A percentile compares a stretch with the other conserved stretches of the same genome.
Evolutionary conservation across 139 green algal species (phyloP).

Genomic region (Coelastrella sp.): DNA sequence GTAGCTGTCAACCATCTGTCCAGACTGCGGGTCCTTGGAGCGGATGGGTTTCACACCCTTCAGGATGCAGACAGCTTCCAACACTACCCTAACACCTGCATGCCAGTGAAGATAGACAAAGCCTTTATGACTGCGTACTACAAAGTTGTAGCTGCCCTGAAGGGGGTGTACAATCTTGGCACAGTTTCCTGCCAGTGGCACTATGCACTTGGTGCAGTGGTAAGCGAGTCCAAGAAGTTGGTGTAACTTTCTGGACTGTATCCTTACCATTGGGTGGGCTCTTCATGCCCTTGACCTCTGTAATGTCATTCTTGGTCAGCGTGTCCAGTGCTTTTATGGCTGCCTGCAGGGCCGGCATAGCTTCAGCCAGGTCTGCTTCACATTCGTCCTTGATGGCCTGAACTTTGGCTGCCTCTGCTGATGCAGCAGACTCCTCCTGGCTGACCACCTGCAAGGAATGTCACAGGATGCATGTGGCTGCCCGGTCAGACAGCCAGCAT

Average conservation of each 20-base stretch:
- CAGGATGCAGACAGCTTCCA: slow-evolving; percentile 89
- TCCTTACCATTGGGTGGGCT: slow-evolving; percentile 67
- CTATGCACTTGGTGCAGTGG: too few relatives aligned
- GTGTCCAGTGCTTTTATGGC: slow-evolving; percentile 81
- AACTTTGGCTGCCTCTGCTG: slow-evolving; percentile 70
- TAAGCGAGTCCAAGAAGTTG: too few relatives aligned
- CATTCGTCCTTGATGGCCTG: slow-evolving; percentile 88
- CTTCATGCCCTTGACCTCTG: slow-evolving; percentile 90
- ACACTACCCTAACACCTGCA: slow-evolving; percentile 69
- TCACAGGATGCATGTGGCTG: background rate
- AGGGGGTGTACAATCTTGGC: background rate
- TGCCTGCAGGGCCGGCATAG: slow-evolving; percentile 78
- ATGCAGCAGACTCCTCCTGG: slow-evolving; percentile 80
- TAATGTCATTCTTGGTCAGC: slow-evolving; percentile 85
- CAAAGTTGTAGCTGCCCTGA: background rate
- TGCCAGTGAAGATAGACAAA: background rate
- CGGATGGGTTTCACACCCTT: slow-evolving; percentile 78
- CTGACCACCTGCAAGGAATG: slow-evolving; percentile 64
- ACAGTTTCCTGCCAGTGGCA: too few relatives aligned
- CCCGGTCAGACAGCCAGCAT: too few relatives aligned
- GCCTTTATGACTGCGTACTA: background rate
- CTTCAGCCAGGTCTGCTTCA: slow-evolving; percentile 75
- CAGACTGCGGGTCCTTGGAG: slow-evolving; percentile 76
- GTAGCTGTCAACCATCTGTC: slow-evolving; percentile 88
- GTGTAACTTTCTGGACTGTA: background rate